These are phyloP conservation scores for Pythium diclinum DNA, from an alignment of 352 stramenopile species.

Conservation along the genomic window DNA sequence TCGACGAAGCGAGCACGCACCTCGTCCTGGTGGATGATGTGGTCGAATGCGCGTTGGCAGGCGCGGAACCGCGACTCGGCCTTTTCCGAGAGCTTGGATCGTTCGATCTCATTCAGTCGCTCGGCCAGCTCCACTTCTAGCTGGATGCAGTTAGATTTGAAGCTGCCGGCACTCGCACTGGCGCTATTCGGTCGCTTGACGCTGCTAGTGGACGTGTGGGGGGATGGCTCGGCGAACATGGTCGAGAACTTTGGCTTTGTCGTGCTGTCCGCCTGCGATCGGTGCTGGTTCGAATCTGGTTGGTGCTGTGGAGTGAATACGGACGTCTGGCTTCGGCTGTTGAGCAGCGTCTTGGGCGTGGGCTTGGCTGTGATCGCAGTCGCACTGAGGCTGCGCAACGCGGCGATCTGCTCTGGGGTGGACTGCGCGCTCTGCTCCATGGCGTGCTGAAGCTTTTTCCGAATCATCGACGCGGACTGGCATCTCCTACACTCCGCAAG, in stretches of 20 bases:
- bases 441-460: constrained; percentile 59
- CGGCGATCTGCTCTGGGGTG: constrained; percentile 37
- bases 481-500: constrained; percentile 41
- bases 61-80: constrained; percentile 43
- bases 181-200: constrained; percentile 9
- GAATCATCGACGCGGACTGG: constrained; percentile 60
- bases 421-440: constrained; percentile 46
- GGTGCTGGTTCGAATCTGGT: constrained; percentile 6
- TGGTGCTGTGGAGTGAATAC: not conserved
- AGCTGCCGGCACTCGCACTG: constrained; percentile 29
- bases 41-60: constrained; percentile 49
- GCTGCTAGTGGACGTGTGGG: not conserved
- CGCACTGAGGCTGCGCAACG: constrained; percentile 33
- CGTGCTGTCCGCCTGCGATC: not conserved
- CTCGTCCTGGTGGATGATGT: constrained; percentile 58
- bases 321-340: constrained; percentile 9
- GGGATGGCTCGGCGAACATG: constrained; percentile 19
- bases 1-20: constrained; percentile 20
- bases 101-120: constrained; percentile 62
- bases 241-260: constrained; percentile 15
- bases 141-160: constrained; percentile 46
- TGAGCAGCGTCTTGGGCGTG: constrained; percentile 23
- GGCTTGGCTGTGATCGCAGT: constrained; percentile 21
- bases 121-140: constrained; percentile 67
- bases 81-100: constrained; percentile 63